Evolutionary conservation across 106 monocot genomes (phyloP).

Genomic region (Chionographis japonica): DNA sequence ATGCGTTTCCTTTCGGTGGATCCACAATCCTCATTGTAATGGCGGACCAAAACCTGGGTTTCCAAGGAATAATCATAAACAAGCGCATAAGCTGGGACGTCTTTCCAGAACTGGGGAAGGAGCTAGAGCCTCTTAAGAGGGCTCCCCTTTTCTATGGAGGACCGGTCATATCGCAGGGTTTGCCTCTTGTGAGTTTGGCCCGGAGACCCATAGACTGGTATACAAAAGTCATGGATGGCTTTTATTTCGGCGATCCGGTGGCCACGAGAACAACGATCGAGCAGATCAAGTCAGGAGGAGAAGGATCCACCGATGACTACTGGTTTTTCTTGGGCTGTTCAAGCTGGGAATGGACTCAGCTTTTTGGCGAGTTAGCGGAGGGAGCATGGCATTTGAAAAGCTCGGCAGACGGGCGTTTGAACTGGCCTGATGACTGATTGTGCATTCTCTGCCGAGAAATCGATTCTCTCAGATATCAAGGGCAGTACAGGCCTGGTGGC

Average conservation of each 20-base stretch:
- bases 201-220: conserved; percentile 42
- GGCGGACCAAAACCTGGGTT: conserved; percentile 34
- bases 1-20: conserved; percentile 56
- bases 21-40: conserved; percentile 64
- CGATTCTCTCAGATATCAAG: no score
- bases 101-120: conserved; percentile 35
- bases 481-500: no score
- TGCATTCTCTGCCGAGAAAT: not conserved
- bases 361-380: conserved; percentile 64
- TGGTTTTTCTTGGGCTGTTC: conserved; percentile 85
- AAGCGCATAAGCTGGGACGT: conserved; percentile 66
- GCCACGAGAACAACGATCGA: conserved; percentile 40
- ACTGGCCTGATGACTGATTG: conserved; percentile 51
- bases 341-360: conserved; percentile 70
- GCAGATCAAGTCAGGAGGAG: conserved; percentile 49
- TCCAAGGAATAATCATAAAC: conserved; percentile 81
- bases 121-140: conserved; percentile 35
- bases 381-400: conserved; percentile 63
- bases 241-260: conserved; percentile 64
- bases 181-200: conserved; percentile 75
- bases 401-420: conserved; percentile 11
- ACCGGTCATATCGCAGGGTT: conserved; percentile 37
- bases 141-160: conserved; percentile 78
- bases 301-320: conserved; percentile 31
- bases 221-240: conserved; percentile 24